Evolutionary conservation across 768 basidiomycete genomes (phyloP).

Genomic region (Leccinellum albellum): DNA sequence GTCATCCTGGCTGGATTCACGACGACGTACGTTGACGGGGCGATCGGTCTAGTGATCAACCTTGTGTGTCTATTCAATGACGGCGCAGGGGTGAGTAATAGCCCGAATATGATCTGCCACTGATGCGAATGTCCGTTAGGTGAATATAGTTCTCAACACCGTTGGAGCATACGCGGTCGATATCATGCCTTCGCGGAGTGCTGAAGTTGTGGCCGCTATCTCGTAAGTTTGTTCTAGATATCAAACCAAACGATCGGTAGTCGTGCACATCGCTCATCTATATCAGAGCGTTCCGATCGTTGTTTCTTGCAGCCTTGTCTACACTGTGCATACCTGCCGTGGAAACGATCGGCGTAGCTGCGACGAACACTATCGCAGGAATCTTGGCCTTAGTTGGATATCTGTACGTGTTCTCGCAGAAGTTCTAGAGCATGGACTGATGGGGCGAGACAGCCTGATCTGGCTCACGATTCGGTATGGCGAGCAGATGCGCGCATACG

Average conservation of each 20-base stretch:
- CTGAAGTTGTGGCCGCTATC: conserved; percentile 57
- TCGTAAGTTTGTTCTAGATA: conserved; percentile 36
- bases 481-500: conserved; percentile 50
- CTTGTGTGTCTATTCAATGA: conserved; percentile 59
- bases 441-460: conserved; percentile 39
- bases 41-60: conserved; percentile 46
- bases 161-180: conserved; percentile 58
- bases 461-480: conserved; percentile 55
- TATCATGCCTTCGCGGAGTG: conserved; percentile 55
- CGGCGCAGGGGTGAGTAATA: conserved; percentile 53
- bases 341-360: conserved; percentile 46
- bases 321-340: conserved; percentile 39
- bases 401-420: conserved; percentile 37
- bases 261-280: background rate
- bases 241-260: background rate
- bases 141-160: conserved; percentile 55
- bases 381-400: conserved; percentile 48
- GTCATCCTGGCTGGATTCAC: conserved; percentile 46
- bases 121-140: conserved; percentile 32
- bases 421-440: background rate
- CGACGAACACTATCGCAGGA: conserved; percentile 47
- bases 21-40: conserved; percentile 48
- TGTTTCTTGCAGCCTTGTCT: conserved; percentile 14
- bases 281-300: conserved; percentile 21
- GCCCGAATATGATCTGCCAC: background rate